Evolutionary conservation across 176 grass and related monocot genomes (phyloP), one percentile per base, ranked within the genome.

Genomic region (Zizania latifolia): DNA sequence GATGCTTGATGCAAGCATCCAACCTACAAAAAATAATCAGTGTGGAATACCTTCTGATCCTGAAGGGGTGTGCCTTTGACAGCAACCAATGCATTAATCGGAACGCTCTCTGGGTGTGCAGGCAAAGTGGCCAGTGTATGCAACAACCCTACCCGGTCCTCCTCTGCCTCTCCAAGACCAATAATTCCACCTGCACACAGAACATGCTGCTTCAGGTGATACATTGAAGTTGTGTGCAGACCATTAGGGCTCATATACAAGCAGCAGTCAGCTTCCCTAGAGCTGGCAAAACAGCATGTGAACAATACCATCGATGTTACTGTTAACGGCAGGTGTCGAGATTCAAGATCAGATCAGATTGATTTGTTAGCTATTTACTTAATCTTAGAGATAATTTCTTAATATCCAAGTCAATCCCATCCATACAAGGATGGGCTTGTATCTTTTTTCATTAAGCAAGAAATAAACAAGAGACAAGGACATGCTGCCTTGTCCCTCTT

Each of bases 61-160:
- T 99, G 82, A 80, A 99, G 89, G 53, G 96, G 96, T 0, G 96
- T 99, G 87, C 89, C 96, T 86, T 99, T 95, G 34, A 95, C 96
- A 24, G 96, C 82, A 74, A 99, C 34, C 68, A 99, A 85, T 82
- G 96, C 92, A 86, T 99, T 99, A 38, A 99, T 99, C 58, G 92
- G 96, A 76, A 99, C 92, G 1, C 92, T 99, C 86, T 99, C 95
- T 43, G 96, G 92, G 45, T 99, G 96, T 67, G 79, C 33, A 37
- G 96, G 87, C 78, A 99, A 86, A 66, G 96, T 99, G 10, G 92
- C 89, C 8, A 99, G 80, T 40, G 96, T 90, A 74, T 99, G 96
- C 88, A 99, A 84, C 78, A 99, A 74, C 9, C 96, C 96, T 29
- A 99, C 87, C 38, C 96, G 92, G 74, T 95, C 96, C 54, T 95